These are phyloP conservation scores for Russula brevipes DNA, from an alignment of 768 basidiomycete species.

Conservation along the genomic window DNA sequence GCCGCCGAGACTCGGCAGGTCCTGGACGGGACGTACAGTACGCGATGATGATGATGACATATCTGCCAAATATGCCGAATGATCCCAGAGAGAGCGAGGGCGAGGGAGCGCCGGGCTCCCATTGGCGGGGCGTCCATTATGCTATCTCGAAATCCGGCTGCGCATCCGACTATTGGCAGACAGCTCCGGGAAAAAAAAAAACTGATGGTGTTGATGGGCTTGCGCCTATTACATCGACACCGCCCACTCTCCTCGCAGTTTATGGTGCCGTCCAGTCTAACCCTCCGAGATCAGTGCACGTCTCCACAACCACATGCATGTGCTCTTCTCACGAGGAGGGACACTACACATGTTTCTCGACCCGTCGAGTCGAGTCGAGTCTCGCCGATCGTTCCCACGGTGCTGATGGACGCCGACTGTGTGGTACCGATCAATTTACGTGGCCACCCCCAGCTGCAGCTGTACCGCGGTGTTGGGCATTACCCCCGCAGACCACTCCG, in stretches of 20 bases:
- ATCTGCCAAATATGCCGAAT: too few species aligned
- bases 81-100: too few species aligned
- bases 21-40: too few species aligned
- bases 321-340: constrained; percentile 6
- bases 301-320: not conserved
- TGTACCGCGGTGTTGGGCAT: constrained; percentile 8
- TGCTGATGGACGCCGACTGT: constrained; percentile 4
- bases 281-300: not conserved
- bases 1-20: constrained; percentile 9
- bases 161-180: not conserved
- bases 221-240: not conserved
- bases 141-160: not conserved
- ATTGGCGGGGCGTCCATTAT: not conserved
- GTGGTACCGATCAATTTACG: constrained; percentile 22
- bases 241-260: not conserved
- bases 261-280: not conserved
- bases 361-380: not conserved
- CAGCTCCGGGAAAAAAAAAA: not conserved
- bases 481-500: not conserved
- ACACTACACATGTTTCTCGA: constrained; percentile 1
- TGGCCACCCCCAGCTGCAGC: not conserved
- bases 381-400: constrained; percentile 22
- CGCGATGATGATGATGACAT: too few species aligned
- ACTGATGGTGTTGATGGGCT: not conserved
- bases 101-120: too few species aligned